These are phyloP conservation scores for Wickerhamomyces sp. DNA, from an alignment of 1,139 yeast genomes.

Conservation along the genomic window DNA sequence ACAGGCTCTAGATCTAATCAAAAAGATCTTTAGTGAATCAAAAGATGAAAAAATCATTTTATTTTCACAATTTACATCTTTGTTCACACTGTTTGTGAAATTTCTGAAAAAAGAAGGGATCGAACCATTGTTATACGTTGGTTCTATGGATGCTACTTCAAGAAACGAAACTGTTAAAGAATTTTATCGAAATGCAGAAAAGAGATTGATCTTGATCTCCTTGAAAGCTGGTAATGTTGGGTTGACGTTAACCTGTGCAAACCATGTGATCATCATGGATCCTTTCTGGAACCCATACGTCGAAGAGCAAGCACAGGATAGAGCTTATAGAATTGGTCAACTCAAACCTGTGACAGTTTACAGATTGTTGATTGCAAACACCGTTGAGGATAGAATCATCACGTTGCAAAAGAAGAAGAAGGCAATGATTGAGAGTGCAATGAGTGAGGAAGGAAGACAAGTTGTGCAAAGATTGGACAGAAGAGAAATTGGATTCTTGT, in stretches of 20 bases:
- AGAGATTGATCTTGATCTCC: conserved; percentile 61
- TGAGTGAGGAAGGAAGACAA: conserved; percentile 71
- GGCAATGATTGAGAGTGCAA: conserved; percentile 71
- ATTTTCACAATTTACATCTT: conserved; percentile 80
- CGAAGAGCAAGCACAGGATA: conserved; percentile 93
- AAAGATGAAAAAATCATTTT: conserved; percentile 65
- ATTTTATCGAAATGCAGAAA: conserved; percentile 53
- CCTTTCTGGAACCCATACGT: conserved; percentile 98
- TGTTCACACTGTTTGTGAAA: conserved; percentile 65
- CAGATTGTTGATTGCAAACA: conserved; percentile 55
- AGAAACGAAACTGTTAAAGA: conserved; percentile 58
- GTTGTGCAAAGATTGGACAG: conserved; percentile 61
- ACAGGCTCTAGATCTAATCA: conserved; percentile 42
- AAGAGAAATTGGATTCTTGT: conserved; percentile 70
- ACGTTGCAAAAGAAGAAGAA: conserved; percentile 70
- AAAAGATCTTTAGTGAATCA: conserved; percentile 34
- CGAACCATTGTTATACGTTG: conserved; percentile 66
- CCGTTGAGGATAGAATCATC: conserved; percentile 85
- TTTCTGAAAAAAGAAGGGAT: conserved; percentile 46
- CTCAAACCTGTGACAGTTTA: conserved; percentile 68
- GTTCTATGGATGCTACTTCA: conserved; percentile 64
- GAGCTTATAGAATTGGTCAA: conserved; percentile 94
- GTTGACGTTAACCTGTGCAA: conserved; percentile 85
- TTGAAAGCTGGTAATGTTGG: conserved; percentile 93
- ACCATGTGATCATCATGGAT: conserved; percentile 83